phyloP scores from a whole-genome alignment of 2,329 filamentous ascomycete species.

The Stagonosporopsis rhizophila region DNA sequence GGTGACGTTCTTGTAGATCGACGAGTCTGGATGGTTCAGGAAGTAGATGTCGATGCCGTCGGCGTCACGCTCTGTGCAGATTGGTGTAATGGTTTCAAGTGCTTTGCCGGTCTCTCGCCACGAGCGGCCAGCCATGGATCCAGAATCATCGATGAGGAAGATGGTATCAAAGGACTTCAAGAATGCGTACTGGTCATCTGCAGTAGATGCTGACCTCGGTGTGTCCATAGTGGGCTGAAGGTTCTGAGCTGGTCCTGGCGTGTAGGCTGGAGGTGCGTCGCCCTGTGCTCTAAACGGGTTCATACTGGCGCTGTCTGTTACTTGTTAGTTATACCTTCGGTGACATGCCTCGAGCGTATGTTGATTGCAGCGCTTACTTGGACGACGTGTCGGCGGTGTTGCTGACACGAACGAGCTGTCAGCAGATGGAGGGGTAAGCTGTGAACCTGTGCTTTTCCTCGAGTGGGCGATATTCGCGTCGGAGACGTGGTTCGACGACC shows the following conservation, averaged over 20 bases:
- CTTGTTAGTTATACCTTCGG: slow-evolving; percentile 2
- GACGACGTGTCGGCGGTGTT: slow-evolving; percentile 48
- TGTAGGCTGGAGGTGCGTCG: slow-evolving; percentile 55
- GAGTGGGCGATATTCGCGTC: slow-evolving; percentile 3
- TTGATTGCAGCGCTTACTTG: slow-evolving; percentile 39
- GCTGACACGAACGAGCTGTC: slow-evolving; percentile 29
- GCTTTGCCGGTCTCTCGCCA: slow-evolving; percentile 79
- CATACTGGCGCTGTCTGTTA: slow-evolving; percentile 36
- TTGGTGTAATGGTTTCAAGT: slow-evolving; percentile 76
- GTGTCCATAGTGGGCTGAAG: slow-evolving; percentile 6
- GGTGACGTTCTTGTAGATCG: slow-evolving; percentile 71
- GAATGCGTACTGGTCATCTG: slow-evolving; percentile 77
- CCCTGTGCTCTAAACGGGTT: slow-evolving; percentile 36
- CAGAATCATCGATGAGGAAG: slow-evolving; percentile 92
- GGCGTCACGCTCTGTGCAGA: slow-evolving; percentile 78
- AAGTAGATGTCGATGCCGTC: slow-evolving; percentile 95
- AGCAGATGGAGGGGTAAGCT: slow-evolving; percentile 24
- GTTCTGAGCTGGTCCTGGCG: slow-evolving; percentile 34
- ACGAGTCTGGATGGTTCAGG: slow-evolving; percentile 71
- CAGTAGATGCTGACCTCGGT: slow-evolving; percentile 17
- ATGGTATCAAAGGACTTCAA: slow-evolving; percentile 82
- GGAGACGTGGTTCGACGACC: slow-evolving; percentile 23
- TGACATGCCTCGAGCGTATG: neutral
- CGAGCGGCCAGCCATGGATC: slow-evolving; percentile 77
- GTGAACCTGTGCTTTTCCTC: slow-evolving; percentile 14